phyloP scores from a whole-genome alignment of 805 yeast species.

The Cephaloascus albidus region DNA sequence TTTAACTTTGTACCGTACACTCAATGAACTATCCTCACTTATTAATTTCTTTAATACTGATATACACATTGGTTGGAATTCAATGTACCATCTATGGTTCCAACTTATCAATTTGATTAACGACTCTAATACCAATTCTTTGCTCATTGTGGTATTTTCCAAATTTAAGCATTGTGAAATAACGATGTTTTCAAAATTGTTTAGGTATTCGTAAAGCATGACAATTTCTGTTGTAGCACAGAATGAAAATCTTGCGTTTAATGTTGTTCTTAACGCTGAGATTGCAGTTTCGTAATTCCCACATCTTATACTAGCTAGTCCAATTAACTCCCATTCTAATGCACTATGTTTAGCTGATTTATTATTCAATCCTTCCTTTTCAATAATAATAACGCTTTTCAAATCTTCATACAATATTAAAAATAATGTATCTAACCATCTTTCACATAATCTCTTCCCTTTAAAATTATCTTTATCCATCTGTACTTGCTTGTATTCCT shows the following conservation, averaged over 20 bases:
- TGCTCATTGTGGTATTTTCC: too few species aligned
- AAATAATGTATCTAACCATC: constrained; percentile 73
- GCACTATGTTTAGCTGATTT: constrained; percentile 41
- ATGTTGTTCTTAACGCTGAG: constrained; percentile 44
- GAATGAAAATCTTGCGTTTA: constrained; percentile 52
- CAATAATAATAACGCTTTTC: constrained; percentile 21
- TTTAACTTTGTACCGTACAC: constrained; percentile 27
- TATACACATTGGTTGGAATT: constrained; percentile 32
- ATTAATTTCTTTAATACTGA: constrained; percentile 35
- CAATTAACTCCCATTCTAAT: constrained; percentile 68
- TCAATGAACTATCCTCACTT: constrained; percentile 28
- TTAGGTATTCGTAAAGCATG: constrained; percentile 25
- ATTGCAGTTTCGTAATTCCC: constrained; percentile 38
- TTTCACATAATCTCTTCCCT: constrained; percentile 55
- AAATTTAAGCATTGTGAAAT: too few species aligned
- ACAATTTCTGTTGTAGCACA: constrained; percentile 45
- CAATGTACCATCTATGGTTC: constrained; percentile 58
- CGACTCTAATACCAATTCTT: constrained; percentile 21
- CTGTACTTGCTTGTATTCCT: constrained; percentile 33
- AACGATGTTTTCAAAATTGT: neutral
- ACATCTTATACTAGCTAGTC: constrained; percentile 40
- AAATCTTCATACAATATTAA: constrained; percentile 61
- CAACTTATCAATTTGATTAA: constrained; percentile 48
- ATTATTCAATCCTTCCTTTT: constrained; percentile 3
- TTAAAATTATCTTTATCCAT: constrained; percentile 13